Percentiles rank a stretch among this genome's conserved stretches.
Conservation (phyloP, 805 yeast genomes). For the Aciculoconidium aculeatum region DNA sequence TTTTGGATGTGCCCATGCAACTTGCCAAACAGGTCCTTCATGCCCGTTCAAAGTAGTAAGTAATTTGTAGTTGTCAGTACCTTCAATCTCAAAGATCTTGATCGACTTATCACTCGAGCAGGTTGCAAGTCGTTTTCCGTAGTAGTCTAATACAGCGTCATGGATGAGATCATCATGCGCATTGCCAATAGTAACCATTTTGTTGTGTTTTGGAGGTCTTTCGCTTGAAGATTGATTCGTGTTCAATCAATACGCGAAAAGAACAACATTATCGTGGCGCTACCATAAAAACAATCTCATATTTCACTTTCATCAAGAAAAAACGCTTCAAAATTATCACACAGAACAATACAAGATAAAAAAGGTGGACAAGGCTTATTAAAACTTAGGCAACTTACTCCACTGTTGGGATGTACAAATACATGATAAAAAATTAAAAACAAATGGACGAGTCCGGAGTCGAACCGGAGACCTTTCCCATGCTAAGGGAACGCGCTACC, state of each 20-base stretch:
- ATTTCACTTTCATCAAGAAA: too few relatives aligned
- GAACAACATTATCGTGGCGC: too few relatives aligned
- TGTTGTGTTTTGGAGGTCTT: too few relatives aligned
- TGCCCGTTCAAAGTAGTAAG: slow-evolving; percentile 86
- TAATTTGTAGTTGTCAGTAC: slow-evolving; percentile 72
- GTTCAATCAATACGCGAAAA: too few relatives aligned
- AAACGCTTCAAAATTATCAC: too few relatives aligned
- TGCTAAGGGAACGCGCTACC: slow-evolving; percentile 82
- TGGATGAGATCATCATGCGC: slow-evolving; percentile 92
- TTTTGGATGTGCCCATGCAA: slow-evolving; percentile 98
- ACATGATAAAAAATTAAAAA: too few relatives aligned
- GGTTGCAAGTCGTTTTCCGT: slow-evolving; percentile 92
- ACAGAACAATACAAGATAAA: too few relatives aligned
- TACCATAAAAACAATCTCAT: too few relatives aligned
- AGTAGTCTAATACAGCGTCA: slow-evolving; percentile 95
- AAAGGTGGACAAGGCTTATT: too few relatives aligned
- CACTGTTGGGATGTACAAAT: too few relatives aligned
- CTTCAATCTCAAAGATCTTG: slow-evolving; percentile 84
- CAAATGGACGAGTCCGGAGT: slow-evolving; percentile 71
- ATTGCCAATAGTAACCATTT: slow-evolving; percentile 77
- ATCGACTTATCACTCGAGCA: slow-evolving; percentile 96
- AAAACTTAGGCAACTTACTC: too few relatives aligned
- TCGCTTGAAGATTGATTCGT: too few relatives aligned
- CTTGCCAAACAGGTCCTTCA: slow-evolving; percentile 99
- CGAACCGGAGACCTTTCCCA: slow-evolving; percentile 78